Evolutionary conservation across 345 rosid genomes (phyloP).

Genomic region (Sonneratia alba): DNA sequence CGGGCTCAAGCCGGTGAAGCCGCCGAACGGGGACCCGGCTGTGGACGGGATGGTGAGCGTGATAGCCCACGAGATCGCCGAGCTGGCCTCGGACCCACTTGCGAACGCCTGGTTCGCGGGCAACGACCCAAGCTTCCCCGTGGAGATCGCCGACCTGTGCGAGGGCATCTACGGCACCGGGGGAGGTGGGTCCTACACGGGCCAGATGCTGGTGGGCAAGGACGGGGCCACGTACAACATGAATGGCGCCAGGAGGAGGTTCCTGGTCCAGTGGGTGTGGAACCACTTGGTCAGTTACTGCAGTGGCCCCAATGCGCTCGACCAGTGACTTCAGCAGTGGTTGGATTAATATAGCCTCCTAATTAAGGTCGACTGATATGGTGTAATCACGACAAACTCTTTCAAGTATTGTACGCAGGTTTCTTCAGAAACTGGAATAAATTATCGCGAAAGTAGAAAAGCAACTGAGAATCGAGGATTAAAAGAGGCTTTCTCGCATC

Average conservation of each 20-base stretch:
- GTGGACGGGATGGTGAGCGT: conserved; percentile 97
- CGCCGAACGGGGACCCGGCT: conserved; percentile 83
- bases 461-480: no score
- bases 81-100: conserved; percentile 83
- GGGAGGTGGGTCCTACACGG: conserved; percentile 96
- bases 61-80: conserved; percentile 90
- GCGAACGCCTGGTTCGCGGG: conserved; percentile 99
- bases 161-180: conserved; percentile 99
- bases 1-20: conserved; percentile 54
- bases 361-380: not conserved
- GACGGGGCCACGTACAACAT: conserved; percentile 86
- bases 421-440: no score
- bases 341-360: not conserved
- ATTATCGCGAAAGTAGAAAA: no score
- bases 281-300: conserved; percentile 69
- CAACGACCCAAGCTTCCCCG: conserved; percentile 73
- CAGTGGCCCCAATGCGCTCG: conserved; percentile 91
- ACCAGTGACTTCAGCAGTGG: conserved; percentile 29
- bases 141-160: conserved; percentile 88
- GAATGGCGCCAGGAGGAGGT: conserved; percentile 79
- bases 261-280: conserved; percentile 96
- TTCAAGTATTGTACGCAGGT: no score
- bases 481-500: no score
- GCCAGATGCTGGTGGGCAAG: conserved; percentile 59
- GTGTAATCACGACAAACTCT: no score